phyloP scores from a whole-genome alignment of 2,329 filamentous ascomycete genomes.

The Diaporthe citri region DNA sequence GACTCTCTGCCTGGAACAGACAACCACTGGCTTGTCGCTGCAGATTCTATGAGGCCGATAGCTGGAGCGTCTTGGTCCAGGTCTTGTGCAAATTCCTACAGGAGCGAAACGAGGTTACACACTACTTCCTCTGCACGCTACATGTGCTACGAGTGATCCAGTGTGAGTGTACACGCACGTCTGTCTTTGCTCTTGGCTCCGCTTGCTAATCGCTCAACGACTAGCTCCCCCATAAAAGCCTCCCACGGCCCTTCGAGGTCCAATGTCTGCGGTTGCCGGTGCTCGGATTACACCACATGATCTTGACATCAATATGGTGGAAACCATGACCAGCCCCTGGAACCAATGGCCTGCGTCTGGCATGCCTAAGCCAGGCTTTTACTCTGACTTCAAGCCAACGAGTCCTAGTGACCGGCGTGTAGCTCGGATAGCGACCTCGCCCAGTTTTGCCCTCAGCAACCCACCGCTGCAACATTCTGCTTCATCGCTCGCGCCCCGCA shows the following conservation, averaged over 20 bases:
- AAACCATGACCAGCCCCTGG: constrained; percentile 53
- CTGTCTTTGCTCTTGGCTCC: constrained; percentile 12
- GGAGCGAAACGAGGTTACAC: constrained; percentile 30
- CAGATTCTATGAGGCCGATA: constrained; percentile 10
- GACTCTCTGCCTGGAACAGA: constrained; percentile 3
- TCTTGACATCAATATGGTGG: constrained; percentile 49
- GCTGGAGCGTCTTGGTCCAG: background rate
- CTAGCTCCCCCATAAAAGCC: constrained; percentile 22
- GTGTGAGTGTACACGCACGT: constrained; percentile 7
- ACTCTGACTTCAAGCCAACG: constrained; percentile 26
- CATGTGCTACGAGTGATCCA: constrained; percentile 11
- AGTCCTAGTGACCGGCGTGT: background rate
- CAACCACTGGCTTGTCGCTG: constrained; percentile 5
- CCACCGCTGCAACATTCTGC: constrained; percentile 12
- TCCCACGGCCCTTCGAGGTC: constrained; percentile 37
- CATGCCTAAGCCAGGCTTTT: constrained; percentile 43
- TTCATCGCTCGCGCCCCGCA: constrained; percentile 7
- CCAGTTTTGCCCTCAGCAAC: constrained; percentile 3
- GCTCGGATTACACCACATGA: constrained; percentile 44
- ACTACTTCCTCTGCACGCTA: constrained; percentile 2
- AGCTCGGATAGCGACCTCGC: constrained; percentile 19
- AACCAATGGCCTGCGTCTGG: constrained; percentile 48
- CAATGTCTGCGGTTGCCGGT: constrained; percentile 52
- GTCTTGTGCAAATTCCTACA: constrained; percentile 14
- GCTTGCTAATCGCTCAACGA: constrained; percentile 26